Evolutionary conservation across 2,329 filamentous ascomycete genomes (phyloP).

Genomic region (Calonectria montana): DNA sequence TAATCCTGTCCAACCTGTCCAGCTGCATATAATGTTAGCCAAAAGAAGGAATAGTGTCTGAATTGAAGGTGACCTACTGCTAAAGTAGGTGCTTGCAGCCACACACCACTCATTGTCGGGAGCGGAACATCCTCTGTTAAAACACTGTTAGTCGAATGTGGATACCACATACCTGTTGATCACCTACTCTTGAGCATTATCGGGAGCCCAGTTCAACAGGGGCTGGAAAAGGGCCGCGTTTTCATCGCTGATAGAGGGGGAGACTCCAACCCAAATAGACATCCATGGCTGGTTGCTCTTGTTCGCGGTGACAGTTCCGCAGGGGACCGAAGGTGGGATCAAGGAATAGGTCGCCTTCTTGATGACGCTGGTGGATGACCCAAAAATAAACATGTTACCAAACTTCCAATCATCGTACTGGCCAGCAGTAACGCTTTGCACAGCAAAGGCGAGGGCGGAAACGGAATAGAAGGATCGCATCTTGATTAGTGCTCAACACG

Average conservation of each 20-base stretch:
- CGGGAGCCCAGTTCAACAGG: constrained; percentile 21
- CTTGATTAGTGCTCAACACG: not conserved
- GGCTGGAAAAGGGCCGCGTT: constrained; percentile 18
- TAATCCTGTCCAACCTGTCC: not conserved
- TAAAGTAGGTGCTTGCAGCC: not conserved
- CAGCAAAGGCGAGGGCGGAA: constrained; percentile 6
- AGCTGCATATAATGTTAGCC: not conserved
- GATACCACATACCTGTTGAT: too few relatives aligned
- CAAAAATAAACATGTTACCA: constrained; percentile 15
- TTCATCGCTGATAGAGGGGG: constrained; percentile 14
- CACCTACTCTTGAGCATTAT: constrained; percentile 12
- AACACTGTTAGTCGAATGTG: not conserved
- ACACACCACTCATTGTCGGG: not conserved
- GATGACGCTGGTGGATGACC: constrained; percentile 14
- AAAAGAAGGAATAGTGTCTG: not conserved
- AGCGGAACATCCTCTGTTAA: not conserved
- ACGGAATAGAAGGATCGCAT: not conserved
- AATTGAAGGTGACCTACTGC: not conserved
- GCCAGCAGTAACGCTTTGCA: constrained; percentile 14
- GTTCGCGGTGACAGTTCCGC: constrained; percentile 12
- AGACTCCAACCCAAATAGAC: constrained; percentile 23
- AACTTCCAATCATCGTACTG: constrained; percentile 25
- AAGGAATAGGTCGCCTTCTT: constrained; percentile 22
- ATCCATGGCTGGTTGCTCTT: constrained; percentile 20
- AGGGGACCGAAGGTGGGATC: constrained; percentile 16